Percentiles rank a stretch among this genome's conserved stretches.
Evolutionary conservation across 208 protist species (phyloP).

Genomic region (Trypanosoma congolense): DNA sequence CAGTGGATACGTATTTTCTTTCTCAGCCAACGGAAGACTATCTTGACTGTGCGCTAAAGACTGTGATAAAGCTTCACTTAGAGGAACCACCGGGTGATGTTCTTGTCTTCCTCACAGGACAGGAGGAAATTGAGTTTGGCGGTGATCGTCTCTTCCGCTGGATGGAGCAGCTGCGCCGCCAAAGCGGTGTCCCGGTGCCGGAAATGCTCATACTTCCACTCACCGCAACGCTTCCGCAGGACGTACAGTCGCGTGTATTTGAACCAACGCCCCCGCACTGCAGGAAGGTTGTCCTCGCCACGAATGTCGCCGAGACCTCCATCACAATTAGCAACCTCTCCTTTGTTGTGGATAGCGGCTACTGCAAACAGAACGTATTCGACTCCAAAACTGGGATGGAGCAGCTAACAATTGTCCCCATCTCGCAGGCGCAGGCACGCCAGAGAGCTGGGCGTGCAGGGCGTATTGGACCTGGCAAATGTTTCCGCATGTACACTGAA

Average conservation of each 20-base stretch:
- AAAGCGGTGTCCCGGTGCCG: conserved; percentile 57
- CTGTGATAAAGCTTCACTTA: conserved; percentile 98
- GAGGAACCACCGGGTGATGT: conserved; percentile 97
- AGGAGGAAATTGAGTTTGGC: conserved; percentile 99
- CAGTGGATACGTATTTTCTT: conserved; percentile 96
- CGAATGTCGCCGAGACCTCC: conserved; percentile 99
- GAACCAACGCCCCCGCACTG: conserved; percentile 90
- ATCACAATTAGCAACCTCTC: conserved; percentile 99
- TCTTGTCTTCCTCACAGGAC: conserved; percentile 99
- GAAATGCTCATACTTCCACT: conserved; percentile 96
- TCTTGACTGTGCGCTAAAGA: conserved; percentile 94
- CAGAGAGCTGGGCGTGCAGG: conserved; percentile 96
- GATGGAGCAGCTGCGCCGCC: conserved; percentile 70
- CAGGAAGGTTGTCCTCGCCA: conserved; percentile 98
- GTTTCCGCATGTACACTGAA: conserved; percentile 97
- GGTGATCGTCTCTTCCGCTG: conserved; percentile 94
- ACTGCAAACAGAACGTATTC: conserved; percentile 97
- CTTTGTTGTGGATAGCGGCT: conserved; percentile 98
- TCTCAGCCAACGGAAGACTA: conserved; percentile 94
- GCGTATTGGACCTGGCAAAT: conserved; percentile 95
- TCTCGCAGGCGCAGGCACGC: conserved; percentile 96
- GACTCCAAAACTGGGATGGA: conserved; percentile 96
- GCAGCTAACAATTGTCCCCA: conserved; percentile 94
- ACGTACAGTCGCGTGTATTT: conserved; percentile 98
- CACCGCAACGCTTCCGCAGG: conserved; percentile 97